Evolutionary conservation across 768 basidiomycete species (phyloP), one percentile per base, ranked within the genome.

Genomic region (Mycena leptocephala): DNA sequence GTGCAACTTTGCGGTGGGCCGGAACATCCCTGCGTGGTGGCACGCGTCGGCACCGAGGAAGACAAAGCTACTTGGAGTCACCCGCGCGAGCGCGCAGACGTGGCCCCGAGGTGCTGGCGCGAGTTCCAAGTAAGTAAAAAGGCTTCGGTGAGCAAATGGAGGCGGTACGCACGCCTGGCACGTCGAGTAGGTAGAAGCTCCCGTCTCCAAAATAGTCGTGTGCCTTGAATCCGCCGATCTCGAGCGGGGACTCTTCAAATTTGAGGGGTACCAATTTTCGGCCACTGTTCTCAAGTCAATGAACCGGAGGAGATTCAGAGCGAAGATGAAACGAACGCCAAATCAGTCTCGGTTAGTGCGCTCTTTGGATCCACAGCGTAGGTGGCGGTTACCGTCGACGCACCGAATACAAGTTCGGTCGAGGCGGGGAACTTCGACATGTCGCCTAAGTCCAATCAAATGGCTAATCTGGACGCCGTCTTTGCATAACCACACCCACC

Each of bases 131-230:
- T 14, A 43, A 14, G 37, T 26, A n/a, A 24, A 51, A 4, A 14
- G 24, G 22, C 53, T 7, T 32, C n/a, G 56, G 20, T 26, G 22
- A 13, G 37, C 1, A 66, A 33, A 53, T 55, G 4, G 14, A 64
- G 32, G 9, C n/a, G 37, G 28, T 32, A 59, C 64, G 22, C 32
- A 81, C 80, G 9, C 81, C 81, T 5, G 81, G 79, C 0, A 61
- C 71, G 33, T 79, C 75, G 30, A 81, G 70, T 10, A 81, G 33
- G 55, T 81, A 81, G 51, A 81, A 70, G 30, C 81, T 81, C 2
- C 79, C 81, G 43, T 81, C 81, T 11, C 76, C 78, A 51, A 81
- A 81, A 61, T 70, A 81, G 33, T 81, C 81, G 35, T 75, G 39
- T 1, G 79, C 76, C 33, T 55, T 65, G 61, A 78, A 56, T 0